Base-by-base conservation (phyloP, 1,284 basidiomycete genomes). In the Peniophora sp. region DNA sequence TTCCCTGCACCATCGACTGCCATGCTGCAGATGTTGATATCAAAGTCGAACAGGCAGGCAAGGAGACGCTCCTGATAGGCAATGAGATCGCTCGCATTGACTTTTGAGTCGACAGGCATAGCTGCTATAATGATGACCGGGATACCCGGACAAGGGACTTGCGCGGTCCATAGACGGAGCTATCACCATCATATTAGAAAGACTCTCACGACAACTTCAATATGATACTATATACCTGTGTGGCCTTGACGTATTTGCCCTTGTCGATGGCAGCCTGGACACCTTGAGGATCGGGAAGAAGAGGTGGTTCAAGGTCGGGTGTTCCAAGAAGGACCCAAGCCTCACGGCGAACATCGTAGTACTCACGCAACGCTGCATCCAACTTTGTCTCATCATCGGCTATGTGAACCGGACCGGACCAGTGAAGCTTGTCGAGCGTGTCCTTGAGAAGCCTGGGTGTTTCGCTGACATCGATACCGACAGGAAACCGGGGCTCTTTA, bases 301-400 rank as follows among this genome's bases (percentile, higher is more conserved):
- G n/a, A 41, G 39, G 39, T 5, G 39, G 39, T 8, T n/a, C n/a
- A n/a, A n/a, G n/a, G 5, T 8, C 15, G 15, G 20, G 15, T n/a
- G 39, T 41, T 15, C 39, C 39, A 5, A 41, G 15, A 8, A 41
- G 39, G n/a, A 41, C 39, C n/a, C 20, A 41, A 5, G 15, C n/a
- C 8, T 15, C 39, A 17, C 20, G 39, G 20, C n/a, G 6, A 41
- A 5, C 8, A 53, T 68, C 62, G 39, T 51, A 67, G 47, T 61
- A 65, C 0, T 59, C 57, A 0, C 61, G 56, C 9, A 60, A 60
- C 0, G 58, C 44, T 3, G 58, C 42, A 32, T 61, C 54, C 0
- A 69, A 58, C 50, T 69, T 67, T 2, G 64, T 69, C 39, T 70
- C 66, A 51, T 70, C 66, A 47, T 65, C 67, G 47, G 60, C 60